Base-by-base conservation (phyloP, 192 early-diverging fungal genomes). In the Ambispora gerdemannii region DNA sequence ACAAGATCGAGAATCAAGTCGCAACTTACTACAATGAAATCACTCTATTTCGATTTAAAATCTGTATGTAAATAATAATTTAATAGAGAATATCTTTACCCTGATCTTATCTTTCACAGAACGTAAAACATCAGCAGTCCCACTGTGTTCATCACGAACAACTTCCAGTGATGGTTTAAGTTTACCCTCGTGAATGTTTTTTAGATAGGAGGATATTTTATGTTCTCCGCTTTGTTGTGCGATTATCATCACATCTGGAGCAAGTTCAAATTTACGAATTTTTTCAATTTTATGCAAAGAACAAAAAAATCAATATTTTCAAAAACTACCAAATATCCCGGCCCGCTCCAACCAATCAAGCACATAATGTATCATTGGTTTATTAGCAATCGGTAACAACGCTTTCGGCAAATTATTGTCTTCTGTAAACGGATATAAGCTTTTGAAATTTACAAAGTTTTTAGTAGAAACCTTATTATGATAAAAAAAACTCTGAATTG, bases 321-420 rank as follows among this genome's bases (percentile, higher is more conserved):
- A n/a, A n/a, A n/a, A n/a, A n/a, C n/a, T 52, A 81, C 80, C 80
- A 58, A 72, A 49, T 50, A 95, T 86, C 61, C 88, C 88, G 15
- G 94, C 92, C 38, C 82, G 80, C 74, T 97, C 95, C 3, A 99
- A 83, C 96, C 97, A 98, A 64, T 96, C 87, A 50, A 99, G 81
- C 24, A 89, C 87, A 74, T 99, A 95, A 72, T 89, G 87, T 71
- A 99, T 87, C 88, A 98, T 93, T 59, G 97, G 97, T 75, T 91
- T 90, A 75, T 96, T 96, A 1, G 90, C 95, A 36, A 98, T 81
- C 3, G 97, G 97, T 34, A 99, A 82, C 49, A 96, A 83, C 2
- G 95, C 95, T 77, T 99, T 98, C 52, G 97, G 95, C 72, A 90
- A 76, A 75, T 87, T 91, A 50, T 87, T 84, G 53, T 89, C 90